Evolutionary conservation across 1,139 yeast species (phyloP), one percentile per base, ranked within the genome.

Genomic region (Spathaspora sp.): DNA sequence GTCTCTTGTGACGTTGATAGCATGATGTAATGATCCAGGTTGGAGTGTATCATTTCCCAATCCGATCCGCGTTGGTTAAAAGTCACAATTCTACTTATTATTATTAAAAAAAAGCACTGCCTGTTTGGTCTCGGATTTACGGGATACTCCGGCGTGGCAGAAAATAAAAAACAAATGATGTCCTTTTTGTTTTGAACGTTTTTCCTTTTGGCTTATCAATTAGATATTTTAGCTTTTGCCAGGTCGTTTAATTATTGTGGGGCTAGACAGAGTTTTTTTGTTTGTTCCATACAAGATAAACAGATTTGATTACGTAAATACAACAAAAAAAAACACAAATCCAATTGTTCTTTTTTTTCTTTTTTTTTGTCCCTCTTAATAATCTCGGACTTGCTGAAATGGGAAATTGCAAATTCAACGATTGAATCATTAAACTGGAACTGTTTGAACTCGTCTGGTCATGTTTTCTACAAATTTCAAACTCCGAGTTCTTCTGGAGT

Each of bases 11-110:
- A 37, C 15, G 42, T 40, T 6, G 45, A 39, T 6, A 13, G 16
- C 10, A 33, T 18, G 33, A 43, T 39, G 26, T 29, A 39, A 42
- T 42, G 11, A 5, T 45, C 48, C 37, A 43, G 31, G 41, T 41
- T 41, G 7, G 43, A 26, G 33, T 15, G 43, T 37, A 41, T 23
- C 20, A 31, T 15, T n/a, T 15, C 18, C 36, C 18, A 13, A 31
- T 15, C 36, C 36, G 8, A 31, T 31, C 36, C 36, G 36, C 18
- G 36, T 31, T 17, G 17, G 36, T 31, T 13, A 27, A 20, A 27
- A 13, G n/a, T 11, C 31, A 27, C 16, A 6, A 29, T 13, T 29
- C 7, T 9, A 29, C 3, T 13, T n/a, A 29, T 29, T 7, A 29
- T 29, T n/a, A 8, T 8, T 29, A n/a, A 15, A 13, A 3, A 13